Conservation (phyloP, 1,284 basidiomycete genomes). For the Melampsora americana region DNA sequence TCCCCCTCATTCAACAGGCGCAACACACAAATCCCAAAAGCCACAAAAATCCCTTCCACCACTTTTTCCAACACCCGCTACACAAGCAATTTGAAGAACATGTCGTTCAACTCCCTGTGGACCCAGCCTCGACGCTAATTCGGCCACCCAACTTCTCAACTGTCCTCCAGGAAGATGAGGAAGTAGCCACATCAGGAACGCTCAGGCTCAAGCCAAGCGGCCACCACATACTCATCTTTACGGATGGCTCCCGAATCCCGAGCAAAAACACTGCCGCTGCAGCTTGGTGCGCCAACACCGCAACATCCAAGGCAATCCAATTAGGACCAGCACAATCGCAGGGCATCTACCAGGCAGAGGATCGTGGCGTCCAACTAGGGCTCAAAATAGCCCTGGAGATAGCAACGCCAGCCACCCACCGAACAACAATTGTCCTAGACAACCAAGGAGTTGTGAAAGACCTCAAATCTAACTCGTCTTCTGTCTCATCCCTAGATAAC, state of each 20-base stretch:
- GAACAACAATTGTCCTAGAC: neutral
- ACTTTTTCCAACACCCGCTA: neutral
- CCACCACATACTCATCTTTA: neutral
- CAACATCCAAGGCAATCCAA: neutral
- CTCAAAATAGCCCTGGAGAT: neutral
- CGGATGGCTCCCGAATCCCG: constrained; percentile 11
- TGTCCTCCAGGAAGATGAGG: neutral
- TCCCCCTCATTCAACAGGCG: neutral
- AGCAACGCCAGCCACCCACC: neutral
- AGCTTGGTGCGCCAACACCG: neutral
- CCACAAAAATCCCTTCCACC: neutral
- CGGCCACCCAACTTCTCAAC: neutral
- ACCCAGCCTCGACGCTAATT: neutral
- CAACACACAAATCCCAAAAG: neutral
- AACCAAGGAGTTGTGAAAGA: constrained; percentile 1
- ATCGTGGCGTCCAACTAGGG: neutral
- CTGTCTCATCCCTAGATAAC: neutral
- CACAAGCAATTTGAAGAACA: neutral
- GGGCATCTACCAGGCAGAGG: neutral
- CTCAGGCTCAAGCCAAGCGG: neutral
- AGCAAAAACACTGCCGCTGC: constrained; percentile 2
- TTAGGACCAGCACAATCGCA: neutral
- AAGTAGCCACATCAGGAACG: neutral
- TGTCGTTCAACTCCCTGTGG: neutral
- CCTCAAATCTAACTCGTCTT: neutral